Evolutionary conservation across 1,284 basidiomycete species (phyloP), one percentile per base, ranked within the genome.

Genomic region (Takashimella tepidaria): DNA sequence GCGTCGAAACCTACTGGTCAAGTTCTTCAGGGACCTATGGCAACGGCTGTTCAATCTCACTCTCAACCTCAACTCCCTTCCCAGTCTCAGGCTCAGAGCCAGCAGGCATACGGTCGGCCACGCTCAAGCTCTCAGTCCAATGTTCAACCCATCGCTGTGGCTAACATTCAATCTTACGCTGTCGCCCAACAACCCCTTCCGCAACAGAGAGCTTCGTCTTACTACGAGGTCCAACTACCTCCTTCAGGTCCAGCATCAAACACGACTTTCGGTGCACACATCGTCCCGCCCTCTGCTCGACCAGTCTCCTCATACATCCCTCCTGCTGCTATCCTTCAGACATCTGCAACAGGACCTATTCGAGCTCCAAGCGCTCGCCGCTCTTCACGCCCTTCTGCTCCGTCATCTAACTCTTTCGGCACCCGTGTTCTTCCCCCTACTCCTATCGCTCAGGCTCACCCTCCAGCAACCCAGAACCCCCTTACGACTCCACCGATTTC

Each of bases 331-430:
- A 49, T 47, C 27, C 40, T 41, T 44, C 24, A 50, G 3, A n/a
- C 45, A 10, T 37, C 31, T 8, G 31, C 31, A 8, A 8, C 31
- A 16, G 31, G 8, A 8, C 31, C 31, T 8, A 37, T 16, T 37
- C 31, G 31, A 8, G 31, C 31, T 8, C 31, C 31, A 8, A 37
- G 31, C 16, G 31, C 54, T 27, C 47, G 62, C 22, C 26, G 61
- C 41, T 70, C 68, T 5, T 68, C 66, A 6, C 53, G 68, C 22
- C 66, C 68, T 11, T 56, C 62, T 40, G 68, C 68, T 13, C 68
- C 66, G 0, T 63, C 66, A 13, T 45, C 60, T 1, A 52, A 61
- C n/a, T 66, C 65, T 10, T 70, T 70, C 43, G 68, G 68, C 13
- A 54, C 63, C 5, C 43, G 67, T 10, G 49, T 60, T 19, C 52